Conservation (phyloP, 1,284 basidiomycete species). For the Ustilago trichophora region DNA sequence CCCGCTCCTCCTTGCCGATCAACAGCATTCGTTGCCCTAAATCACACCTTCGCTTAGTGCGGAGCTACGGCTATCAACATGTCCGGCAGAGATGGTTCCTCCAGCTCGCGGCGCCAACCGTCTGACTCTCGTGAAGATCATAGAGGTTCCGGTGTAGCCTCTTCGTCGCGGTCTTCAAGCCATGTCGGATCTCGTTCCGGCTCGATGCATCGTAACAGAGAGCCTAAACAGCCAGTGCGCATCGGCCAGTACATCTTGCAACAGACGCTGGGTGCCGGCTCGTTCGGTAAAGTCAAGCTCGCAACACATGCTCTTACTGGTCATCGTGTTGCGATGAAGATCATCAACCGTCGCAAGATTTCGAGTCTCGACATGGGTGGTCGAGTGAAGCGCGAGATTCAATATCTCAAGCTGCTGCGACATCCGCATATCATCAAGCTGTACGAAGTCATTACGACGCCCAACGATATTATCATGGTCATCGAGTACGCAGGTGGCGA, state of each 20-base stretch:
- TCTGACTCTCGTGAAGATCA: slow-evolving; percentile 22
- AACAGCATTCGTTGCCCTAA: too few species aligned
- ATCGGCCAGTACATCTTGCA: slow-evolving; percentile 64
- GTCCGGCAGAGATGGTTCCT: slow-evolving; percentile 24
- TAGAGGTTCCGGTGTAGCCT: slow-evolving; percentile 5
- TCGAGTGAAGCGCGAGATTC: slow-evolving; percentile 82
- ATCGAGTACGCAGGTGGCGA: slow-evolving; percentile 66
- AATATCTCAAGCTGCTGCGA: slow-evolving; percentile 63
- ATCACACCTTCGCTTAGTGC: too few species aligned
- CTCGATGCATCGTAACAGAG: slow-evolving; percentile 20
- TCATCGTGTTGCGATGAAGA: slow-evolving; percentile 96
- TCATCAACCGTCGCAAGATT: slow-evolving; percentile 93
- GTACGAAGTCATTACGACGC: slow-evolving; percentile 66
- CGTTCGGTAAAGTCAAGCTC: slow-evolving; percentile 98
- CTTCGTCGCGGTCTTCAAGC: slow-evolving; percentile 33
- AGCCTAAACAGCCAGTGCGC: slow-evolving; percentile 53
- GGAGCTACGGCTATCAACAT: too few species aligned
- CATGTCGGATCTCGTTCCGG: slow-evolving; percentile 28
- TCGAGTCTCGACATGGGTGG: slow-evolving; percentile 76
- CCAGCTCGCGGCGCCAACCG: slow-evolving; percentile 25
- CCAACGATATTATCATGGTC: slow-evolving; percentile 66
- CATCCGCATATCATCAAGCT: slow-evolving; percentile 67
- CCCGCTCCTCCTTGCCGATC: too few species aligned
- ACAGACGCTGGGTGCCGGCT: slow-evolving; percentile 75
- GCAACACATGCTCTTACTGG: slow-evolving; percentile 93